A percentile compares a stretch with the other conserved stretches of the same genome.
These are phyloP conservation scores for Gossypium armourianum DNA, from an alignment of 441 rosid species.

Conservation along the genomic window DNA sequence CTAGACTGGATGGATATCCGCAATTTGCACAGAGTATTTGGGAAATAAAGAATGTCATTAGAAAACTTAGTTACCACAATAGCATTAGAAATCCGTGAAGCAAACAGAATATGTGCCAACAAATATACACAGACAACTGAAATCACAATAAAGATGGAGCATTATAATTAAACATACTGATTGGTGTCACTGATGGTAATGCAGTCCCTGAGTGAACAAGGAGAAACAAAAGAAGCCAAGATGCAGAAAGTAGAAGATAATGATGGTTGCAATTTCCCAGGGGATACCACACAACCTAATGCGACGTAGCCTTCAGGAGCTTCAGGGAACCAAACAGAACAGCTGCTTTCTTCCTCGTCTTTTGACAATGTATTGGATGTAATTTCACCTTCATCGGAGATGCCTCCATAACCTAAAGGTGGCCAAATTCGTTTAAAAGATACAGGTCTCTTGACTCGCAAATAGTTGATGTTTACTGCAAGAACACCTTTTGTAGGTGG, in stretches of 20 bases:
- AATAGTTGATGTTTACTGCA: slow-evolving; percentile 68
- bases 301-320: slow-evolving; percentile 89
- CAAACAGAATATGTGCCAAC: background rate
- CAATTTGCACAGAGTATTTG: slow-evolving; percentile 15
- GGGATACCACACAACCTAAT: slow-evolving; percentile 71
- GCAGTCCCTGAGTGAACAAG: slow-evolving; percentile 83
- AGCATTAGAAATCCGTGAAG: background rate
- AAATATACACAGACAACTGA: background rate
- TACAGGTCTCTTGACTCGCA: slow-evolving; percentile 69
- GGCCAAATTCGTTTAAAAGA: slow-evolving; percentile 77
- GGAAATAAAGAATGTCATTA: background rate
- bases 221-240: slow-evolving; percentile 61
- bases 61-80: background rate
- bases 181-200: slow-evolving; percentile 45
- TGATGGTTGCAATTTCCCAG: slow-evolving; percentile 58
- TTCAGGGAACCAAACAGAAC: slow-evolving; percentile 90
- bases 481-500: slow-evolving; percentile 90
- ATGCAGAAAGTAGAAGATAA: slow-evolving; percentile 67
- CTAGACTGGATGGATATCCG: slow-evolving; percentile 53
- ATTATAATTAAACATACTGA: slow-evolving; percentile 35
- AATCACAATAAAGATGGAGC: slow-evolving; percentile 13
- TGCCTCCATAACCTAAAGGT: slow-evolving; percentile 29
- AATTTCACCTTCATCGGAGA: slow-evolving; percentile 26
- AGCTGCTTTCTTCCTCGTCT: slow-evolving; percentile 27
- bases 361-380: slow-evolving; percentile 17